phyloP scores from a whole-genome alignment of 805 yeast species.

The Candida silvicultrix region DNA sequence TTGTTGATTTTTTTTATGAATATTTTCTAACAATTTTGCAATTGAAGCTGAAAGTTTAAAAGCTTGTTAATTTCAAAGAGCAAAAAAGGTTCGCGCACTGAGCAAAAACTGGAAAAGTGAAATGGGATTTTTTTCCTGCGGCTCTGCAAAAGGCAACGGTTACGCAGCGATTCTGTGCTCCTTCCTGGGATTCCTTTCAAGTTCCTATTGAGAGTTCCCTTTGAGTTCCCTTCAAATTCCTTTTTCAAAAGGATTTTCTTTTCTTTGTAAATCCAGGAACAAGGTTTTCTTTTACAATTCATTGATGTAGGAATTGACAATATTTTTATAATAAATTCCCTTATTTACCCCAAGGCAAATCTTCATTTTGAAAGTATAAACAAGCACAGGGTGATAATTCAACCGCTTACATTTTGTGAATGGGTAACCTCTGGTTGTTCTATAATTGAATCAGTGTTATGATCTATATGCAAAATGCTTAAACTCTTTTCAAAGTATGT shows the following conservation, averaged over 20 bases:
- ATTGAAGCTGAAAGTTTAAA: background rate
- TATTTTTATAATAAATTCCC: too few relatives aligned
- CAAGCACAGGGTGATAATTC: background rate
- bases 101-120: background rate
- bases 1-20: too few relatives aligned
- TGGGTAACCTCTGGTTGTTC: background rate
- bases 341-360: background rate
- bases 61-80: background rate
- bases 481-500: background rate
- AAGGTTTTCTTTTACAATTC: too few relatives aligned
- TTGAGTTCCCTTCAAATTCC: too few relatives aligned
- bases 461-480: background rate
- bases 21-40: background rate
- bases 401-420: background rate
- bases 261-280: too few relatives aligned
- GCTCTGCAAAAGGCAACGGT: background rate
- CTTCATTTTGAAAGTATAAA: background rate
- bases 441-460: background rate
- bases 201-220: too few relatives aligned
- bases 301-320: background rate
- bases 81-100: background rate
- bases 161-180: background rate
- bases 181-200: too few relatives aligned
- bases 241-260: too few relatives aligned
- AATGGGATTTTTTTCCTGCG: background rate